A percentile compares a stretch with the other conserved stretches of the same genome.
phyloP scores from a whole-genome alignment of 805 yeast genomes.

The Blastobotrys attinorum region DNA sequence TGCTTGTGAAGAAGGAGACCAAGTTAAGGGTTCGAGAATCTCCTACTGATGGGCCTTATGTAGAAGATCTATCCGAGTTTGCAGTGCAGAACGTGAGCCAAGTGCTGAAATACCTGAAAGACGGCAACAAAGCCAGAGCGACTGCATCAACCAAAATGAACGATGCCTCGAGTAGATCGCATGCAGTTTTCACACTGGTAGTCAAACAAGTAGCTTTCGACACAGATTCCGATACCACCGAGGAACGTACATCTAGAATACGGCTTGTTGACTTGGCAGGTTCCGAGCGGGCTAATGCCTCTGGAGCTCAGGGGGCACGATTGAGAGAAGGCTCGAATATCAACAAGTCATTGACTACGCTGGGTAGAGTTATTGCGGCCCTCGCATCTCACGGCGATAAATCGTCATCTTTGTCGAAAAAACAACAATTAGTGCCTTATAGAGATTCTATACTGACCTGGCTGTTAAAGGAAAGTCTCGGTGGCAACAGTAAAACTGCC shows the following conservation, averaged over 20 bases:
- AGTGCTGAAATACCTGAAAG: conserved; percentile 37
- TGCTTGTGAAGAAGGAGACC: conserved; percentile 30
- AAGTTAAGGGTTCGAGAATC: conserved; percentile 55
- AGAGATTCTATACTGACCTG: conserved; percentile 72
- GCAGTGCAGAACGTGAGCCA: conserved; percentile 42
- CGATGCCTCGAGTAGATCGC: conserved; percentile 67
- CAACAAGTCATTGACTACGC: conserved; percentile 67
- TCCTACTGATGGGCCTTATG: conserved; percentile 60
- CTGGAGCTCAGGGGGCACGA: conserved; percentile 50
- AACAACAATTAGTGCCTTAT: conserved; percentile 47
- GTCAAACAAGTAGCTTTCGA: conserved; percentile 48
- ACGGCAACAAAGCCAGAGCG: conserved; percentile 51
- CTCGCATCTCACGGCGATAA: conserved; percentile 34
- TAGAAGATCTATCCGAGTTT: conserved; percentile 55
- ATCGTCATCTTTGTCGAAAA: conserved; percentile 3
- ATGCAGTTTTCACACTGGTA: conserved; percentile 62
- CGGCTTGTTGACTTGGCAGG: conserved; percentile 78
- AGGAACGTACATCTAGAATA: conserved; percentile 50
- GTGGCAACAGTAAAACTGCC: conserved; percentile 82
- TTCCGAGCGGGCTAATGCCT: conserved; percentile 59
- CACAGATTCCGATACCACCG: conserved; percentile 26
- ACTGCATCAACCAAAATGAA: conserved; percentile 72
- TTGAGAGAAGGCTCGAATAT: conserved; percentile 70
- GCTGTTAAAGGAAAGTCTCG: conserved; percentile 63
- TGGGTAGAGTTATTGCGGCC: conserved; percentile 59